Evolutionary conservation across 2,329 filamentous ascomycete genomes (phyloP).

Genomic region (Penicillium glabrum): DNA sequence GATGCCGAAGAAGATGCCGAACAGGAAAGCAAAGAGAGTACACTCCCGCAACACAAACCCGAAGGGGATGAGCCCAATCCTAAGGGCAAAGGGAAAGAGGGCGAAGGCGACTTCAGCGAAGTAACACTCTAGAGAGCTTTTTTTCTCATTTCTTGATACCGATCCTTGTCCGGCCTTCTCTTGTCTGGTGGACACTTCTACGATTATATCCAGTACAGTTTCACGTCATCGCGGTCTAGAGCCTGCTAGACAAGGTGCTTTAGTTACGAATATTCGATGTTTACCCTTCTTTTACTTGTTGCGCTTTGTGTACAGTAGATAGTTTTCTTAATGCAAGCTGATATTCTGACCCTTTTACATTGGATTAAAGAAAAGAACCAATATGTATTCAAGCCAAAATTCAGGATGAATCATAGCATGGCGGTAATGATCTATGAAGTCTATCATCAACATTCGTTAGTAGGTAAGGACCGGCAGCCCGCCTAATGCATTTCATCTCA

Average conservation of each 20-base stretch:
- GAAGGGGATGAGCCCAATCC: conserved; percentile 20
- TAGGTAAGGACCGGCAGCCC: conserved; percentile 5
- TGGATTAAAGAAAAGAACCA: neutral
- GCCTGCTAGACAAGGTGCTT: conserved; percentile 8
- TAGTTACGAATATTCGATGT: conserved; percentile 14
- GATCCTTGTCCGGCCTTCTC: neutral
- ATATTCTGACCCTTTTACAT: neutral
- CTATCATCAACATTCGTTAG: conserved; percentile 26
- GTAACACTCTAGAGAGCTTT: conserved; percentile 29
- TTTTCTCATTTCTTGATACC: conserved; percentile 4
- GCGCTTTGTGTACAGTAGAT: conserved; percentile 21
- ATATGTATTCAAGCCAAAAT: neutral
- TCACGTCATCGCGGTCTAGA: conserved; percentile 11
- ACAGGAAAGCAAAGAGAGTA: conserved; percentile 27
- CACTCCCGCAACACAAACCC: conserved; percentile 22
- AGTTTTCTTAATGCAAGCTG: conserved; percentile 10
- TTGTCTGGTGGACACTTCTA: conserved; percentile 8
- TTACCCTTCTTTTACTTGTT: conserved; percentile 10
- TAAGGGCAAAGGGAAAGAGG: conserved; percentile 33
- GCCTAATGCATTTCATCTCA: conserved; percentile 15
- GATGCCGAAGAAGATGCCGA: conserved; percentile 21
- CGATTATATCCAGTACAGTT: conserved; percentile 20
- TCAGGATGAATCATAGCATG: neutral
- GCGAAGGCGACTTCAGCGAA: conserved; percentile 37
- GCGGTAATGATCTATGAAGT: conserved; percentile 17